phyloP scores from a whole-genome alignment of 768 basidiomycete genomes.

The Tricholoma sp. region DNA sequence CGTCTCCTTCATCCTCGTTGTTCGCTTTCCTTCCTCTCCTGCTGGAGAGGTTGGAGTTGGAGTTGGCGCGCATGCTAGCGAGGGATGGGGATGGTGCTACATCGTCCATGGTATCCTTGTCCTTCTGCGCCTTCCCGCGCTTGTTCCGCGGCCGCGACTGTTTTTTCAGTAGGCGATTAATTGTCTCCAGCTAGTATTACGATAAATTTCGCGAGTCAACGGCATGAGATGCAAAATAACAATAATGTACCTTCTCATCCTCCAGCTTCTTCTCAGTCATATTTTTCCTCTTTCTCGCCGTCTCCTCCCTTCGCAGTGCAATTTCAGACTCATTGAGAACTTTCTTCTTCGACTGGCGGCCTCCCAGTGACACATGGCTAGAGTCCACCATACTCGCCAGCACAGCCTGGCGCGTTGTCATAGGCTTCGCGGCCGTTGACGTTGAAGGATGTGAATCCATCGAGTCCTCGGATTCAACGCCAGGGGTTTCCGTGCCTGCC shows the following conservation, averaged over 20 bases:
- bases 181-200: slow-evolving; percentile 66
- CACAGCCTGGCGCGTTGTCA: slow-evolving; percentile 65
- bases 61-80: slow-evolving; percentile 20
- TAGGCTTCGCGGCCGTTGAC: slow-evolving; percentile 30
- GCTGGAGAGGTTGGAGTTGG: slow-evolving; percentile 14
- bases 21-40: slow-evolving; percentile 5
- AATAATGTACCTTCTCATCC: slow-evolving; percentile 65
- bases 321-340: slow-evolving; percentile 19
- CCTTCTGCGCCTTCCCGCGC: slow-evolving; percentile 45
- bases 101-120: slow-evolving; percentile 12
- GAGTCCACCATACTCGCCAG: slow-evolving; percentile 65
- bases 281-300: slow-evolving; percentile 75
- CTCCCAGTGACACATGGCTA: slow-evolving; percentile 56
- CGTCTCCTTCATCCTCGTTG: slow-evolving; percentile 35
- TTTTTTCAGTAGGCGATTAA: slow-evolving; percentile 85
- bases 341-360: slow-evolving; percentile 19
- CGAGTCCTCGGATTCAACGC: slow-evolving; percentile 35
- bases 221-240: neutral
- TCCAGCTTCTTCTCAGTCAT: slow-evolving; percentile 79
- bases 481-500: slow-evolving; percentile 13
- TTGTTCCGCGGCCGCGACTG: slow-evolving; percentile 66
- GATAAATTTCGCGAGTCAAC: neutral
- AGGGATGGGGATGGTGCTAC: slow-evolving; percentile 16
- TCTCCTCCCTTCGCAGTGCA: slow-evolving; percentile 61
- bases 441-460: slow-evolving; percentile 21